Base-by-base conservation (phyloP, 208 protist genomes). In the Trypanosoma melophagium region DNA sequence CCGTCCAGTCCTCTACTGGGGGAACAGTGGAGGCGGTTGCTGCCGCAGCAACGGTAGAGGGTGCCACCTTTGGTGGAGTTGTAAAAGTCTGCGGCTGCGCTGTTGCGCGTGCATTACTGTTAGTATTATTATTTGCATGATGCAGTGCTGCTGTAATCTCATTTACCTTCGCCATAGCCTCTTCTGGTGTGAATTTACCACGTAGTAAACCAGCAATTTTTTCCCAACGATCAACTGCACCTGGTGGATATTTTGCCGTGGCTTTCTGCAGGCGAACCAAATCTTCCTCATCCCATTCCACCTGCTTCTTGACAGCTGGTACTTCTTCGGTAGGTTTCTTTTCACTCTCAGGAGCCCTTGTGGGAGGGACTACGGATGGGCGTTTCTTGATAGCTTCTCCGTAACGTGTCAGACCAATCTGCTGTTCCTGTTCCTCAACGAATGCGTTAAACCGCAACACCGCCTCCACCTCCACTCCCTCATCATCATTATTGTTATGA, bases 231-330 rank as follows among this genome's bases (percentile, higher is more conserved):
- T 98, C 91, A 19, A 88, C 69, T 3, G 90, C 81, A 40, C 96
- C 96, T 12, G 88, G 89, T 19, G 97, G 97, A 71, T 87, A 99
- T 72, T 97, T 97, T 28, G 87, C 86, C 9, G 89, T 95, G 7
- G 93, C 97, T 77, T 98, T 98, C 56, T 96, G 86, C 31, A 99
- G 83, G n/a, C 90, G 81, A 24, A 74, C 61, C 19, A 98, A 83
- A 69, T 98, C 97, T 1, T 98, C 90, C 13, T 97, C 84, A 9
- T 83, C 93, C 97, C 97, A 98, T 52, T 80, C 77, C 7, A 35
- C 63, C 10, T 45, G 25, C 49, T 57, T 64, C 51, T 69, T 76
- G 5, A 62, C 56, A 31, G n/a, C 56, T 16, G 42, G 55, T 12
- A 55, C 25, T 25, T 57, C 54, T 22, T 68, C 72, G 10, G 42